Conservation (phyloP, 2,329 filamentous ascomycete genomes). For the Ceratocystis huliohia region DNA sequence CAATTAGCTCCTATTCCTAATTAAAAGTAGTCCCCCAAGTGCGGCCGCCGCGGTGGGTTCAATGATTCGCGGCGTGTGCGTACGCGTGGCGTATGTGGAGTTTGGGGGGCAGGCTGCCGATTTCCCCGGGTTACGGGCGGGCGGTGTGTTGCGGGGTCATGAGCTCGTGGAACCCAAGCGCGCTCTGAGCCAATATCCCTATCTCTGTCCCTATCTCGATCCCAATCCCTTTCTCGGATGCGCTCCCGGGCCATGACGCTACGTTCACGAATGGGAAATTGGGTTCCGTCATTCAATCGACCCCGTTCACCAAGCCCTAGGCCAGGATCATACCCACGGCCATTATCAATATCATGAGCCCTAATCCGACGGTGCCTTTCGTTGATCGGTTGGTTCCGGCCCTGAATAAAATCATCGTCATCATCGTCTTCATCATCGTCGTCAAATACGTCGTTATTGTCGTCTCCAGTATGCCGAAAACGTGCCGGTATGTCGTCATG, state of each 20-base stretch:
- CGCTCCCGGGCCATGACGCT: not conserved
- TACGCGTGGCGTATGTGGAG: not conserved
- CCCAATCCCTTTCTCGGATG: not conserved
- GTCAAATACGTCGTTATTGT: not conserved
- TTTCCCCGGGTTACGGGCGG: not conserved
- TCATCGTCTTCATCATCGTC: not conserved
- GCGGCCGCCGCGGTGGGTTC: not conserved
- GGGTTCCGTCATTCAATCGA: not conserved
- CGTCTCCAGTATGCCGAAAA: not conserved
- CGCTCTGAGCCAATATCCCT: not conserved
- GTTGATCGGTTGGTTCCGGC: not conserved
- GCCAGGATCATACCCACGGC: not conserved
- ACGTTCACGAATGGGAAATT: not conserved
- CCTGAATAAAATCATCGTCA: not conserved
- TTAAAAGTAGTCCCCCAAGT: not conserved
- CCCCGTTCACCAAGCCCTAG: not conserved
- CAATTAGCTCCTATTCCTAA: not conserved
- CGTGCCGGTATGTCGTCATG: slow-evolving; percentile 5
- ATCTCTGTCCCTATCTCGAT: not conserved
- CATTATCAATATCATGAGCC: not conserved
- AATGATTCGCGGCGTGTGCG: not conserved
- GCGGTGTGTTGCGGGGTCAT: not conserved
- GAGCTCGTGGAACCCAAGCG: not conserved
- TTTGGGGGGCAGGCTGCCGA: not conserved
- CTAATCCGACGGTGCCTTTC: not conserved